Evolutionary conservation across 768 basidiomycete genomes (phyloP).

Genomic region (Galerina marginata): DNA sequence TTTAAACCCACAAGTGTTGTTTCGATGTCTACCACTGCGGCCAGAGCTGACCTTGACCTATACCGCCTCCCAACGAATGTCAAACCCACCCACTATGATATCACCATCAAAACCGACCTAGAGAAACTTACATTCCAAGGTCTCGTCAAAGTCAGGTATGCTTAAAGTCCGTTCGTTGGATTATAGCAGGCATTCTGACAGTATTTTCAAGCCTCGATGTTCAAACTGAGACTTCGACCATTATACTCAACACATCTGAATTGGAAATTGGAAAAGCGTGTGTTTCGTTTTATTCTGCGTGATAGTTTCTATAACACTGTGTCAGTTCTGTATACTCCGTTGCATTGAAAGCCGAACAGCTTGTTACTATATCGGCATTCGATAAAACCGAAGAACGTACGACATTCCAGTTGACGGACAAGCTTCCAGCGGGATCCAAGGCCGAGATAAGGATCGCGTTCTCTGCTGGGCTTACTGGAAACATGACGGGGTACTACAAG

Average conservation of each 20-base stretch:
- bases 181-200: background rate
- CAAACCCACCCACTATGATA: slow-evolving; percentile 77
- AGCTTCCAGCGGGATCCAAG: slow-evolving; percentile 70
- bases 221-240: slow-evolving; percentile 57
- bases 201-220: slow-evolving; percentile 60
- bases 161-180: background rate
- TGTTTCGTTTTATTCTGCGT: slow-evolving; percentile 18
- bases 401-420: slow-evolving; percentile 59
- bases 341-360: slow-evolving; percentile 53
- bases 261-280: slow-evolving; percentile 62
- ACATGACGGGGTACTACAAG: slow-evolving; percentile 87
- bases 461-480: slow-evolving; percentile 65
- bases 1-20: slow-evolving; percentile 5
- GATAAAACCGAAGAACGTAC: slow-evolving; percentile 71
- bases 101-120: slow-evolving; percentile 84
- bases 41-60: slow-evolving; percentile 33
- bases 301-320: slow-evolving; percentile 30
- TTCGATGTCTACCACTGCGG: slow-evolving; percentile 33
- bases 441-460: slow-evolving; percentile 76
- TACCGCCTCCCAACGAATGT: slow-evolving; percentile 73
- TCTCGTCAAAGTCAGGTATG: slow-evolving; percentile 71
- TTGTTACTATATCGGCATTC: slow-evolving; percentile 48
- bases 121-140: slow-evolving; percentile 78
- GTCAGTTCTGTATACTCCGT: slow-evolving; percentile 57
- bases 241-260: slow-evolving; percentile 70